Conservation (phyloP, 2,329 filamentous ascomycete species). For the Venturia nashicola region DNA sequence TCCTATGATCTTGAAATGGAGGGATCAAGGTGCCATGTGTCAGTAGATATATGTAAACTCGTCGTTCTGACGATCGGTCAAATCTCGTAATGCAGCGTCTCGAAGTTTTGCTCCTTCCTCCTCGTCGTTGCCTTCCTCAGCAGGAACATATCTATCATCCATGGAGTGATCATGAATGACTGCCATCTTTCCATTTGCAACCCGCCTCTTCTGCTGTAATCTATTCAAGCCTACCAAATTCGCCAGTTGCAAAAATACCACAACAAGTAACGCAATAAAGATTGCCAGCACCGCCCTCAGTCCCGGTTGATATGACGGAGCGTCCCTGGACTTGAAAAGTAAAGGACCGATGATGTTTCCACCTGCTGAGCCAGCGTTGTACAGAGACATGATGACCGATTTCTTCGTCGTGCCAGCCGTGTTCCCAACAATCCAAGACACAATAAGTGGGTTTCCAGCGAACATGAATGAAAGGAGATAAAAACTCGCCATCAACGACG, state of each 20-base stretch:
- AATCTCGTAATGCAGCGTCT: constrained; percentile 43
- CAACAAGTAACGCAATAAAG: constrained; percentile 39
- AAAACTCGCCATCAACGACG: constrained; percentile 45
- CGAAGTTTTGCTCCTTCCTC: constrained; percentile 23
- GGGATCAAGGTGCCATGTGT: background rate
- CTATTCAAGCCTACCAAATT: constrained; percentile 47
- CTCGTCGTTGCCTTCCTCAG: constrained; percentile 12
- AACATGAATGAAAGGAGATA: constrained; percentile 56
- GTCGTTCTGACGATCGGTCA: constrained; percentile 55
- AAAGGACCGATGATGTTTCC: constrained; percentile 60
- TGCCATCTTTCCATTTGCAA: constrained; percentile 48
- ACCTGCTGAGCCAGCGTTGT: constrained; percentile 47
- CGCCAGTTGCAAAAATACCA: constrained; percentile 41
- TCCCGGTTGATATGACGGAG: constrained; percentile 23
- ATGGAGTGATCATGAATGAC: constrained; percentile 49
- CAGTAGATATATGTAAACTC: constrained; percentile 51
- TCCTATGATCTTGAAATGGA: no score
- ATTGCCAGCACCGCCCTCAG: constrained; percentile 41
- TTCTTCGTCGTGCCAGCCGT: constrained; percentile 58
- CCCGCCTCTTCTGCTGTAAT: constrained; percentile 40
- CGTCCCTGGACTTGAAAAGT: constrained; percentile 48
- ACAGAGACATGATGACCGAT: constrained; percentile 50
- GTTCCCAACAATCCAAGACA: constrained; percentile 58
- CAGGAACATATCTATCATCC: constrained; percentile 35
- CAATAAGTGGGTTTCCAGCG: constrained; percentile 51